Evolutionary conservation across 345 rosid species (phyloP).

Genomic region (Lagerstroemia speciosa): DNA sequence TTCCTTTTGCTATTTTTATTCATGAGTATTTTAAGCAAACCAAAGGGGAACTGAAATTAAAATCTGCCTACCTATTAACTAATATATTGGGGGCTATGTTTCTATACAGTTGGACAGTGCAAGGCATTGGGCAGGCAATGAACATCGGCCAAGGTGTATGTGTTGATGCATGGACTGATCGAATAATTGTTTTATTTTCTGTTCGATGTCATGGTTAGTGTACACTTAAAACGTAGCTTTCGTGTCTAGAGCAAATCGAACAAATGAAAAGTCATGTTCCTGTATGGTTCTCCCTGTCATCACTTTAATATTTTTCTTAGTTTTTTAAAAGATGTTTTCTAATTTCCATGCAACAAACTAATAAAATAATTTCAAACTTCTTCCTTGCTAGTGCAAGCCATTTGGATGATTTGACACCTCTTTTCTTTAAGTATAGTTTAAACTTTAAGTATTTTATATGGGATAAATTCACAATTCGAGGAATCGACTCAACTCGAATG

Average conservation of each 20-base stretch:
- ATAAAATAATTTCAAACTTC: too few species aligned
- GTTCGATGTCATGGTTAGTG: slow-evolving; percentile 1
- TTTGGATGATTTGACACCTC: too few species aligned
- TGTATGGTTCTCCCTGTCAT: neutral
- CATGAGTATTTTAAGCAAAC: neutral
- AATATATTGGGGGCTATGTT: neutral
- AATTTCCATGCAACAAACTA: neutral
- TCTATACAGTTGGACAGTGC: neutral
- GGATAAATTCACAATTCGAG: too few species aligned
- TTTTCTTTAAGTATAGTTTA: too few species aligned
- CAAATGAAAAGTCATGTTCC: neutral
- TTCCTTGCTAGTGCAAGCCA: too few species aligned
- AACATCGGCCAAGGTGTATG: neutral
- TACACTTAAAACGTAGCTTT: slow-evolving; percentile 7
- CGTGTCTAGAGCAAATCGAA: slow-evolving; percentile 7
- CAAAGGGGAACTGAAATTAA: neutral
- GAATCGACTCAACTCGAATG: too few species aligned
- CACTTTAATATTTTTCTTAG: neutral
- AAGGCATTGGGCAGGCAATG: neutral
- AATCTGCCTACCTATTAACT: neutral
- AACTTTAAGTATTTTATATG: too few species aligned
- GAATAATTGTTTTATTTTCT: neutral
- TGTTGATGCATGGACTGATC: neutral
- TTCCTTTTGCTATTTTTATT: neutral
- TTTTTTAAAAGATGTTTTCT: too few species aligned